phyloP scores from a whole-genome alignment of 2,329 filamentous ascomycete species.

The Pyrenophora teres region DNA sequence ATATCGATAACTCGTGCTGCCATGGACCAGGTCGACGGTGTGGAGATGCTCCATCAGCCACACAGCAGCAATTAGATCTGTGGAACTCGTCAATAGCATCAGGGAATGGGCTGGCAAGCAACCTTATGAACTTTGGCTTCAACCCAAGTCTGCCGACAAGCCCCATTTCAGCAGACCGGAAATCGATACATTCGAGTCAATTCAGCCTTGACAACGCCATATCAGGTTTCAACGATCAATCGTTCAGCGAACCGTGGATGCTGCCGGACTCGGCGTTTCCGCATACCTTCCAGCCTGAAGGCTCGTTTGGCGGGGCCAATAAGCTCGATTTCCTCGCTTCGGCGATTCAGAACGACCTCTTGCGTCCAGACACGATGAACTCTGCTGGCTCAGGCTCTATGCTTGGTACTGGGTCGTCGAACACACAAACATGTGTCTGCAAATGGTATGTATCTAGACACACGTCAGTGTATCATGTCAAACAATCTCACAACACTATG shows the following conservation, averaged over 20 bases:
- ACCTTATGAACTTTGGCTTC: conserved; percentile 34
- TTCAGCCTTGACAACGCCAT: conserved; percentile 26
- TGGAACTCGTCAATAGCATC: conserved; percentile 36
- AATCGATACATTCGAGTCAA: conserved; percentile 20
- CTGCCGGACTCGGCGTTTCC: conserved; percentile 32
- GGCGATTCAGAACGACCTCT: conserved; percentile 34
- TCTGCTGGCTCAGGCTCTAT: conserved; percentile 11
- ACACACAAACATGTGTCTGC: conserved; percentile 30
- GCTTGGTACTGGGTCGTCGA: conserved; percentile 6
- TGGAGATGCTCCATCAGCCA: conserved; percentile 33
- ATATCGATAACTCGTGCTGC: conserved; percentile 44
- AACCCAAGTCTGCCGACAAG: conserved; percentile 26
- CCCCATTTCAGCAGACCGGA: conserved; percentile 22
- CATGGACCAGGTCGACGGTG: conserved; percentile 37
- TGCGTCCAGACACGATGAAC: conserved; percentile 21
- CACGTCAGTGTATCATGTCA: neutral
- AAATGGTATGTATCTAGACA: conserved; percentile 32
- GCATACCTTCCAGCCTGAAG: conserved; percentile 17
- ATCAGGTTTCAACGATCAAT: conserved; percentile 27
- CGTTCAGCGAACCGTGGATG: conserved; percentile 36
- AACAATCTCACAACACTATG: neutral
- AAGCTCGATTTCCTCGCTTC: conserved; percentile 39
- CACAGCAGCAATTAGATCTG: conserved; percentile 31
- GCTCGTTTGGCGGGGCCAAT: conserved; percentile 15
- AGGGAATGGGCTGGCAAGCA: conserved; percentile 34